Conservation (phyloP, 2,329 filamentous ascomycete species). For the Aaosphaeria arxii region DNA sequence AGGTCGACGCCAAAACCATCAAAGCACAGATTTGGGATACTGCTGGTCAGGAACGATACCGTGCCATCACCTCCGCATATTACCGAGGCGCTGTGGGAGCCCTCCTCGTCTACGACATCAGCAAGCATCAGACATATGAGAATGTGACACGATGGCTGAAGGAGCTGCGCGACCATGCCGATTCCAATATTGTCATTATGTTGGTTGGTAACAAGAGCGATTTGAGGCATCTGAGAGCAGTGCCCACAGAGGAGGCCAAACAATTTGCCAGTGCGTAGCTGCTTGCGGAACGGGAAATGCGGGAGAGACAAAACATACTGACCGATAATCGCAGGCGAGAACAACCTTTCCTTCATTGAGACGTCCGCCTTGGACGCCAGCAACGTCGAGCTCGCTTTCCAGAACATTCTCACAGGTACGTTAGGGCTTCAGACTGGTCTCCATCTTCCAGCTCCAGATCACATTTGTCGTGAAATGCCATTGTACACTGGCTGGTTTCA, state of each 20-base stretch:
- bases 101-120: conserved; percentile 98
- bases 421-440: background rate
- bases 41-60: conserved; percentile 96
- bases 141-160: conserved; percentile 99
- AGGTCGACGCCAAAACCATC: conserved; percentile 99
- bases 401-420: conserved; percentile 97
- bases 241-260: conserved; percentile 97
- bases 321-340: conserved; percentile 65
- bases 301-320: no score
- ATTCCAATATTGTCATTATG: conserved; percentile 99
- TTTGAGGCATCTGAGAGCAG: conserved; percentile 96
- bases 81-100: conserved; percentile 97
- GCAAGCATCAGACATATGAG: conserved; percentile 99
- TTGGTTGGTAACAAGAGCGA: conserved; percentile 99
- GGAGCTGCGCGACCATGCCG: conserved; percentile 95
- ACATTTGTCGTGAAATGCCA: background rate
- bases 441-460: background rate
- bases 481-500: background rate
- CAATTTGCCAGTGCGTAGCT: conserved; percentile 79
- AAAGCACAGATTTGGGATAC: conserved; percentile 99
- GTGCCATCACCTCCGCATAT: conserved; percentile 98
- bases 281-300: no score
- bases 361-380: conserved; percentile 97
- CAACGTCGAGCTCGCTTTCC: conserved; percentile 98
- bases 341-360: conserved; percentile 98